Evolutionary conservation across 805 yeast species (phyloP).

Genomic region (Teunomyces stri): DNA sequence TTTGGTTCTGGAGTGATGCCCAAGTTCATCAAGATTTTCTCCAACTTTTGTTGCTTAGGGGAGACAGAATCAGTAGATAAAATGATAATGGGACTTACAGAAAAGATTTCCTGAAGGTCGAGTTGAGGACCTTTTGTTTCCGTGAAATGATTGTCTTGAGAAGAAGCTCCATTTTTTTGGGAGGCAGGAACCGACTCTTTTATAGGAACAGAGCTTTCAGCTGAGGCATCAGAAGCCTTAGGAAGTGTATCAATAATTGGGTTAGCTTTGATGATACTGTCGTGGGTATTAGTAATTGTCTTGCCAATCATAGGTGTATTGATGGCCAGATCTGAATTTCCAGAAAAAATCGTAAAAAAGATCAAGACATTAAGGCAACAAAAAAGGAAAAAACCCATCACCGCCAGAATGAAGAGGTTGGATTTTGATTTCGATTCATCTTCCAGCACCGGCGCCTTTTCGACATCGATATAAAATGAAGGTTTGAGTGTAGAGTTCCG

Average conservation of each 20-base stretch:
- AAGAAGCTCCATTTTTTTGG: neutral
- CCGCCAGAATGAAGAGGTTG: neutral
- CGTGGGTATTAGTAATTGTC: neutral
- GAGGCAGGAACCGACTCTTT: conserved; percentile 3
- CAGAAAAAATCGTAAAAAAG: neutral
- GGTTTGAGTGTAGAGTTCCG: conserved; percentile 6
- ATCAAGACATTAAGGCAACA: neutral
- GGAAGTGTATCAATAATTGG: conserved; percentile 2
- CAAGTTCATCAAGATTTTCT: conserved; percentile 19
- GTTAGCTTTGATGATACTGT: conserved; percentile 1
- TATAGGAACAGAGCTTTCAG: neutral
- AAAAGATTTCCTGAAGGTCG: conserved; percentile 33
- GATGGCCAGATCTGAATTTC: neutral
- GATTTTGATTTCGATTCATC: neutral
- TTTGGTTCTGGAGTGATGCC: conserved; percentile 34
- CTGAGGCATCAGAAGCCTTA: neutral
- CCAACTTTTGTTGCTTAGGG: conserved; percentile 10
- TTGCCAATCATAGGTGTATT: conserved; percentile 1
- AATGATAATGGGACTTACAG: conserved; percentile 26
- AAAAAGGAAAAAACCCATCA: neutral
- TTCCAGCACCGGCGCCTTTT: conserved; percentile 6
- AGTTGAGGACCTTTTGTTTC: conserved; percentile 10
- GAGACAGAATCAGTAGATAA: conserved; percentile 23
- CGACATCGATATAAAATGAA: conserved; percentile 10
- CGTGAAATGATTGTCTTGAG: neutral